These are phyloP conservation scores for Epichloe brachyelytri DNA, from an alignment of 2,329 filamentous ascomycete species.

Conservation along the genomic window DNA sequence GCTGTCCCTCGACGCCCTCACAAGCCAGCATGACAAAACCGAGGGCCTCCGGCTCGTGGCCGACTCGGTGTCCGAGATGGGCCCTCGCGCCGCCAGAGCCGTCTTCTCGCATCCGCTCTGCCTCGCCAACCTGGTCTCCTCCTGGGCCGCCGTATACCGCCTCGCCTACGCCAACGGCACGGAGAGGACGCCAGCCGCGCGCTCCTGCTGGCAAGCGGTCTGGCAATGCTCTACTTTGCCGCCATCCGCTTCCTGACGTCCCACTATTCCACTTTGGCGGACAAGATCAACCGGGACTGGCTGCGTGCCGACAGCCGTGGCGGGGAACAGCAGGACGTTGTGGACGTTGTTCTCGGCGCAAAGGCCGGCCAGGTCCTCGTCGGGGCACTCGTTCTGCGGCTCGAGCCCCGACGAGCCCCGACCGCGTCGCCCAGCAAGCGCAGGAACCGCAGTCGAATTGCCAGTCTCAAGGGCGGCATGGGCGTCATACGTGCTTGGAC, in stretches of 20 bases:
- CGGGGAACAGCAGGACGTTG: slow-evolving; percentile 37
- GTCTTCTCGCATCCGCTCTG: slow-evolving; percentile 51
- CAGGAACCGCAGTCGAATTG: slow-evolving; percentile 24
- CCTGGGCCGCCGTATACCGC: slow-evolving; percentile 32
- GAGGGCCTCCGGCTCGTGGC: slow-evolving; percentile 61
- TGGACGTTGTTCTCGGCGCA: slow-evolving; percentile 53
- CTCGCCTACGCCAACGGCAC: slow-evolving; percentile 28
- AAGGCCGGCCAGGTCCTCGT: slow-evolving; percentile 57
- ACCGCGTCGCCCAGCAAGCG: slow-evolving; percentile 12
- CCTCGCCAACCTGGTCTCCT: slow-evolving; percentile 32
- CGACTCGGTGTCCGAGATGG: slow-evolving; percentile 73
- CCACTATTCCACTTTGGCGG: slow-evolving; percentile 51
- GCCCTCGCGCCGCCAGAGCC: slow-evolving; percentile 49
- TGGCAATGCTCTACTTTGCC: slow-evolving; percentile 51
- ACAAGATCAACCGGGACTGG: slow-evolving; percentile 50
- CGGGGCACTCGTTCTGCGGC: slow-evolving; percentile 55
- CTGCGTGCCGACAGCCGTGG: slow-evolving; percentile 30
- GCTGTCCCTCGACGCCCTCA: slow-evolving; percentile 47
- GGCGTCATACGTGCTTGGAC: slow-evolving; percentile 77
- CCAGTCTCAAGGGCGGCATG: slow-evolving; percentile 41
- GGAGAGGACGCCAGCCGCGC: slow-evolving; percentile 36
- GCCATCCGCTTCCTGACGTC: slow-evolving; percentile 46
- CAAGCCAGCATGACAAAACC: slow-evolving; percentile 44
- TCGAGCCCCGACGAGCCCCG: slow-evolving; percentile 32
- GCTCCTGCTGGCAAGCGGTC: slow-evolving; percentile 44